A percentile compares a stretch with the other conserved stretches of the same genome.
Conservation (phyloP, 768 basidiomycete genomes). For the Cystobasidium tubakii region DNA sequence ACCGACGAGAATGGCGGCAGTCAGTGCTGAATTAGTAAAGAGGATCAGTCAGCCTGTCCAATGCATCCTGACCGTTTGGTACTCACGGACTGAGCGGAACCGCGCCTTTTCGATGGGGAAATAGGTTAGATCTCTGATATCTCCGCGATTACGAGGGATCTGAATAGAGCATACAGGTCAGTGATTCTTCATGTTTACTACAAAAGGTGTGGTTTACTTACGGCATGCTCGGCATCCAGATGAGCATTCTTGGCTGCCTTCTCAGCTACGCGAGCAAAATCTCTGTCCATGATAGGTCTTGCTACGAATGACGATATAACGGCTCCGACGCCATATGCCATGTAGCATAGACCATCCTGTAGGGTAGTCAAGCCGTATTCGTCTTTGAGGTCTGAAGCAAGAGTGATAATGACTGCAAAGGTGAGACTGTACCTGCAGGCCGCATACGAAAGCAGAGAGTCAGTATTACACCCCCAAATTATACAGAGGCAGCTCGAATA, state of each 20-base stretch:
- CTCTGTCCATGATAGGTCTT: conserved; percentile 14
- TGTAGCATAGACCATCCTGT: conserved; percentile 23
- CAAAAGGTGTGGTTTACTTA: not conserved
- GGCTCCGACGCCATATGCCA: conserved; percentile 17
- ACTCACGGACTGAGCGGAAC: not conserved
- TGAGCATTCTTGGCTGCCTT: not conserved
- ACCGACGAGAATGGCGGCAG: not conserved
- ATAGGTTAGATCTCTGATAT: not conserved
- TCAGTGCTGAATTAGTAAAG: not conserved
- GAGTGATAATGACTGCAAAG: not conserved
- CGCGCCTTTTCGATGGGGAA: conserved; percentile 32
- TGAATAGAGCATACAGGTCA: not conserved
- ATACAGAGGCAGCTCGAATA: no score
- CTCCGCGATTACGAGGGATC: not conserved
- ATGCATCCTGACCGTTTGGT: no score
- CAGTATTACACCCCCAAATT: not conserved
- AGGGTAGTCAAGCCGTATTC: conserved; percentile 17
- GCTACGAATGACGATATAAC: not conserved
- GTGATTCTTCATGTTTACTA: not conserved
- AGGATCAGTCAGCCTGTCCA: not conserved
- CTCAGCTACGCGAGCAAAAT: conserved; percentile 6
- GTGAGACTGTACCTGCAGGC: not conserved
- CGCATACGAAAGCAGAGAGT: not conserved
- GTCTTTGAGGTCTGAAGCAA: conserved; percentile 10
- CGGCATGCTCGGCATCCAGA: not conserved